Evolutionary conservation across 257 asterid species (phyloP), one percentile per base, ranked within the genome.

Genomic region (Echites panduratus): DNA sequence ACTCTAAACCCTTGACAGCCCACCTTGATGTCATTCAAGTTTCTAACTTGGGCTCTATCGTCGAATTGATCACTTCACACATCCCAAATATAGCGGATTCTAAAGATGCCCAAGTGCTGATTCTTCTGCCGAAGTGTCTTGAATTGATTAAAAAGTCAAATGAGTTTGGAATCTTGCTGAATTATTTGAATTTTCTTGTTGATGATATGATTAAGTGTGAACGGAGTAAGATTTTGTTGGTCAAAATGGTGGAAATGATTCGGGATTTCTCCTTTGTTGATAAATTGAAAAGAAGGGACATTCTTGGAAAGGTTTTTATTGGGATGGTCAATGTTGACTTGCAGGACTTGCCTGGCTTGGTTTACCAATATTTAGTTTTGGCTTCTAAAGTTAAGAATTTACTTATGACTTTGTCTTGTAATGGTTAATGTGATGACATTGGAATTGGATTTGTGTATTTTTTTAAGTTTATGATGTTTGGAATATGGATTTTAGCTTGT

Each of bases 331-430:
- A 77, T 16, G 83, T 91, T 16, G 97, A 91, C 61, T 64, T 87
- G 79, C 97, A 91, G 82, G 96, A 91, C 75, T 81, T 91, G 81
- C 97, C 97, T 0, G 90, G 95, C 50, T 67, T 89, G 81, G 96
- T 87, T 75, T 88, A 91, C 72, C 97, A 91, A 78, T 79, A 89
- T 80, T 76, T 91, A 83, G 90, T 91, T 53, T 78, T 91, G 74
- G 96, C 89, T 4, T 84, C 95, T 0, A 91, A 89, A 61, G 95
- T n/a, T n/a, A n/a, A n/a, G n/a, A n/a, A n/a, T n/a, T n/a, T n/a
- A n/a, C n/a, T n/a, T n/a, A n/a, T n/a, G n/a, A n/a, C n/a, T n/a
- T n/a, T n/a, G n/a, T n/a, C n/a, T n/a, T n/a, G n/a, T n/a, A n/a
- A n/a, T n/a, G n/a, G n/a, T n/a, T n/a, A n/a, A n/a, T n/a, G n/a